Percentiles rank a stretch among this genome's conserved stretches.
These are phyloP conservation scores for Trichosporon ovoides DNA, from an alignment of 1,284 basidiomycete genomes.

Conservation along the genomic window DNA sequence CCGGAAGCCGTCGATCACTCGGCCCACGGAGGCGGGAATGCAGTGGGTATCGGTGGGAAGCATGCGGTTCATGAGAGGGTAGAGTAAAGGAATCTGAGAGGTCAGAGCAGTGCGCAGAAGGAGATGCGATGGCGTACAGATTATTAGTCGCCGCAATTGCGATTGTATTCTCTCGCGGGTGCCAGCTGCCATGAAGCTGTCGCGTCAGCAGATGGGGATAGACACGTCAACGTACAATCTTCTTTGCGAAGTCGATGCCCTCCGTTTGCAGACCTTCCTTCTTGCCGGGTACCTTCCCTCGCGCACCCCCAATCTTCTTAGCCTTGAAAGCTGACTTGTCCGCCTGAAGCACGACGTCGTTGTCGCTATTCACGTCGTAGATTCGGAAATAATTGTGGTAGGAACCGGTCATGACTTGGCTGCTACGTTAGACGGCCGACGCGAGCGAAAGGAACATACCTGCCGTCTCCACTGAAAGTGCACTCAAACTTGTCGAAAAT, in stretches of 20 bases:
- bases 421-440: slow-evolving; percentile 42
- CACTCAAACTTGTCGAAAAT: slow-evolving; percentile 99
- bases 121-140: slow-evolving; percentile 56
- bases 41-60: slow-evolving; percentile 16
- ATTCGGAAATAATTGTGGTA: slow-evolving; percentile 99
- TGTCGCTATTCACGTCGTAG: slow-evolving; percentile 86
- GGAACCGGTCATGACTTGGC: slow-evolving; percentile 91
- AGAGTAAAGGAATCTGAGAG: slow-evolving; percentile 47
- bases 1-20: neutral
- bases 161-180: slow-evolving; percentile 95
- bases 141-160: slow-evolving; percentile 97
- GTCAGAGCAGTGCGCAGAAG: too few species aligned
- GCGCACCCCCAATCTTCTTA: slow-evolving; percentile 86
- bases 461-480: slow-evolving; percentile 89
- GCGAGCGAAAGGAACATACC: slow-evolving; percentile 52
- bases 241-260: slow-evolving; percentile 97
- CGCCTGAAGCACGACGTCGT: slow-evolving; percentile 91
- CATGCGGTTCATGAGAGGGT: slow-evolving; percentile 39
- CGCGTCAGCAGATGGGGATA: slow-evolving; percentile 12
- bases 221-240: slow-evolving; percentile 60
- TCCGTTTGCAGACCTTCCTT: slow-evolving; percentile 85
- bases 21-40: slow-evolving; percentile 5
- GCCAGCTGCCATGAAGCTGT: slow-evolving; percentile 84
- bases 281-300: slow-evolving; percentile 68
- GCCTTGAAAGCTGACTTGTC: slow-evolving; percentile 99